Conservation (phyloP, 768 basidiomycete genomes). For the Daedaleopsis nitida region DNA sequence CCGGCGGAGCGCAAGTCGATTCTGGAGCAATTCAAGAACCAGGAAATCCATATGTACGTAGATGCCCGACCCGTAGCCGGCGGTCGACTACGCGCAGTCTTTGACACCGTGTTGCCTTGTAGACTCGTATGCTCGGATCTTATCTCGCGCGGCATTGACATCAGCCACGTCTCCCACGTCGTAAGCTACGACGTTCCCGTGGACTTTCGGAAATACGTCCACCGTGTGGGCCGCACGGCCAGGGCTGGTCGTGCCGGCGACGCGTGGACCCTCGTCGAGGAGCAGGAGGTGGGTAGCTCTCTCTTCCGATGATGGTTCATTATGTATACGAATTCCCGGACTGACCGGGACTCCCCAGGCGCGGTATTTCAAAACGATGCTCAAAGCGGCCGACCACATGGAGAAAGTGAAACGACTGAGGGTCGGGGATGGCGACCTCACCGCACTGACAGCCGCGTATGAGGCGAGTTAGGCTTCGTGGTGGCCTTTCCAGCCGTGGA, state of each 20-base stretch:
- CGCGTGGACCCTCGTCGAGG: slow-evolving; percentile 95
- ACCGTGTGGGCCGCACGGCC: slow-evolving; percentile 95
- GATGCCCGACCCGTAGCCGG: too few relatives aligned
- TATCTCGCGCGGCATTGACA: slow-evolving; percentile 94
- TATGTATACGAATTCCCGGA: background rate
- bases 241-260: slow-evolving; percentile 86
- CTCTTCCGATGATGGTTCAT: background rate
- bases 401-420: slow-evolving; percentile 67
- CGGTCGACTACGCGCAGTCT: too few relatives aligned
- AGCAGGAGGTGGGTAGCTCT: slow-evolving; percentile 68
- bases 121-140: slow-evolving; percentile 97
- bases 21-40: slow-evolving; percentile 77
- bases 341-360: slow-evolving; percentile 48
- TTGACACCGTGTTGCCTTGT: background rate
- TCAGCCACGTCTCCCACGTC: slow-evolving; percentile 89
- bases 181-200: slow-evolving; percentile 94
- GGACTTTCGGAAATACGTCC: slow-evolving; percentile 98
- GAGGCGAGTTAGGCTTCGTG: slow-evolving; percentile 49
- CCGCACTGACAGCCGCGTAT: slow-evolving; percentile 58
- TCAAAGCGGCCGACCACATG: slow-evolving; percentile 72
- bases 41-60: slow-evolving; percentile 83
- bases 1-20: slow-evolving; percentile 72
- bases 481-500: background rate
- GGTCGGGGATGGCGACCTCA: slow-evolving; percentile 62
- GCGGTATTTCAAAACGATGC: slow-evolving; percentile 83